These are phyloP conservation scores for Acanthamoeba divionensis DNA, from an alignment of 208 protist genomes.

Conservation along the genomic window DNA sequence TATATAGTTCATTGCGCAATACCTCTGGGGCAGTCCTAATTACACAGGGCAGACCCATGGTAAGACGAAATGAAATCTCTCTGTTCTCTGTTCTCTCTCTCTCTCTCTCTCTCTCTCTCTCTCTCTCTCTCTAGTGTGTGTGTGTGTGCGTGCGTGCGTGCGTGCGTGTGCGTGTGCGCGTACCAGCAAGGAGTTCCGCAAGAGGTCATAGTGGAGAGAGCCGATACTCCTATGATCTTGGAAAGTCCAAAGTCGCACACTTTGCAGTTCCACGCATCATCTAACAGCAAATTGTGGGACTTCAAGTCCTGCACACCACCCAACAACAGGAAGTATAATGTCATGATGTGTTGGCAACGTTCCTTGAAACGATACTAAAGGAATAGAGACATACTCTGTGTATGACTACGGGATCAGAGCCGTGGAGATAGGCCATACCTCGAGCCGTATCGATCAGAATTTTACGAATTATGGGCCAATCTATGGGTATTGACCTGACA, in stretches of 20 bases:
- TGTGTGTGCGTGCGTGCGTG: too few species aligned
- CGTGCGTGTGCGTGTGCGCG: too few species aligned
- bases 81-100: not conserved
- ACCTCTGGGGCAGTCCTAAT: conserved; percentile 38
- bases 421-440: conserved; percentile 41
- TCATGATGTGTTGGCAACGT: too few species aligned
- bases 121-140: not conserved
- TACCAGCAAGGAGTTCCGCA: conserved; percentile 45
- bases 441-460: not conserved
- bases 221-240: not conserved
- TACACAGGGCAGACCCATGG: not conserved
- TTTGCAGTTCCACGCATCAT: conserved; percentile 45
- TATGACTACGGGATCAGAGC: conserved; percentile 29
- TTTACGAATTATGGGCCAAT: conserved; percentile 37
- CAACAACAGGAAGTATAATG: too few species aligned
- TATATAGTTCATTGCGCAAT: conserved; percentile 25
- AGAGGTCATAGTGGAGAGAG: not conserved
- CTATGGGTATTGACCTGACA: not conserved
- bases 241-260: conserved; percentile 52
- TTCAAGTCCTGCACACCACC: conserved; percentile 4
- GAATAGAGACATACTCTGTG: not conserved
- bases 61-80: not conserved
- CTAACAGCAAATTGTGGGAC: conserved; percentile 40
- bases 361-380: not conserved
- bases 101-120: not conserved